Percentiles rank a stretch among this genome's conserved stretches.
These are phyloP conservation scores for Acidomyces sp. DNA, from an alignment of 495 filamentous ascomycete genomes.

Conservation along the genomic window DNA sequence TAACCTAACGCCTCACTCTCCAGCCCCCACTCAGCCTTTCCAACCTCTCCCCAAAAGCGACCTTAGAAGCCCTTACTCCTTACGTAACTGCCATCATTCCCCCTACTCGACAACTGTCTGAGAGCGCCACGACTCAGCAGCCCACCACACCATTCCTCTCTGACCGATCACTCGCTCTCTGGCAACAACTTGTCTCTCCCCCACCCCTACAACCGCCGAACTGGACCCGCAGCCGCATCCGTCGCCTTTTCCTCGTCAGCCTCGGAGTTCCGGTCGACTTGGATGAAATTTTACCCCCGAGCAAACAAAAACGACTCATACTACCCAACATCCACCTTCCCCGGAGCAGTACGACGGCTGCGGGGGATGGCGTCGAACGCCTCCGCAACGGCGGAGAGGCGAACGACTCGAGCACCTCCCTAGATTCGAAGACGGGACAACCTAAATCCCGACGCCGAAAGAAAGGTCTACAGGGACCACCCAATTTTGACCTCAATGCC, in stretches of 20 bases:
- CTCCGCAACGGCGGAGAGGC: constrained; percentile 28
- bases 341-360: constrained; percentile 37
- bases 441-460: constrained; percentile 33
- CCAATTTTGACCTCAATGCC: constrained; percentile 62
- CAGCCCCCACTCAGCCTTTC: constrained; percentile 65
- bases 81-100: constrained; percentile 46
- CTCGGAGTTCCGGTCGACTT: constrained; percentile 92
- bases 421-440: constrained; percentile 23
- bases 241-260: constrained; percentile 88
- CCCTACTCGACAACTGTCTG: too few relatives aligned
- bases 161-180: constrained; percentile 69
- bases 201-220: constrained; percentile 91
- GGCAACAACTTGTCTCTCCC: constrained; percentile 90
- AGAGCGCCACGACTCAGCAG: too few relatives aligned
- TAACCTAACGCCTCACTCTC: not conserved
- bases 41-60: constrained; percentile 31
- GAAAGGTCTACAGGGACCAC: constrained; percentile 34
- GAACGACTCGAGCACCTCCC: constrained; percentile 39
- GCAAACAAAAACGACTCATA: constrained; percentile 94
- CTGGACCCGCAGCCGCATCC: constrained; percentile 94
- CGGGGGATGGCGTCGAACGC: too few relatives aligned
- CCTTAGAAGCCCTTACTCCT: constrained; percentile 35
- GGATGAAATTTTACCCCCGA: constrained; percentile 90
- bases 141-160: constrained; percentile 52
- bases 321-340: constrained; percentile 66